phyloP scores from a whole-genome alignment of 257 asterid species.

The Ocimum tenuiflorum region DNA sequence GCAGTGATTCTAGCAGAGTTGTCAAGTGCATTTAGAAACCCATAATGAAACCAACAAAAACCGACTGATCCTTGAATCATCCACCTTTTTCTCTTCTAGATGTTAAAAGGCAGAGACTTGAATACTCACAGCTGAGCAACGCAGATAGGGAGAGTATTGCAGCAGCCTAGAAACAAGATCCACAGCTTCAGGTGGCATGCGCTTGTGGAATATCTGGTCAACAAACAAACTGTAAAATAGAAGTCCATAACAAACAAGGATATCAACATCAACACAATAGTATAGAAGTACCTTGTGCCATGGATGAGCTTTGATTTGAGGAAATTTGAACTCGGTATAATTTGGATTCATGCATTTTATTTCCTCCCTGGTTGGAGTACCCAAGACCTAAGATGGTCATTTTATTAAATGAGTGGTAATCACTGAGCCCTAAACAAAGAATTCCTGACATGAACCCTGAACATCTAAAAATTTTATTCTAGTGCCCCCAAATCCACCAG shows the following conservation, averaged over 20 bases:
- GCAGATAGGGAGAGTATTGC: conserved; percentile 75
- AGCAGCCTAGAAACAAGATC: conserved; percentile 76
- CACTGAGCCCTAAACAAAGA: background rate
- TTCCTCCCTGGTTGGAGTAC: conserved; percentile 87
- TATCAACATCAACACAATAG: background rate
- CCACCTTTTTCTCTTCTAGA: background rate
- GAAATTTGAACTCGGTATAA: conserved; percentile 72
- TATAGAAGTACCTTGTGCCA: conserved; percentile 62
- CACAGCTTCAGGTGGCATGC: conserved; percentile 77
- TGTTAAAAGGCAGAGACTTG: background rate
- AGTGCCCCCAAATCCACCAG: background rate
- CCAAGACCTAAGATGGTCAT: conserved; percentile 50
- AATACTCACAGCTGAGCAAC: conserved; percentile 69
- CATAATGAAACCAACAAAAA: background rate
- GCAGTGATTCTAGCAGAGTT: too few relatives aligned
- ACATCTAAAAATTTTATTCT: conserved; percentile 6
- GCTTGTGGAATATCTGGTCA: conserved; percentile 63
- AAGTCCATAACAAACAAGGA: background rate
- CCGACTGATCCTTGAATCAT: too few relatives aligned
- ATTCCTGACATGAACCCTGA: background rate
- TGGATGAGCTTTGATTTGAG: conserved; percentile 78
- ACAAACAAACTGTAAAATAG: conserved; percentile 9
- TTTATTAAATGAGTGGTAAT: background rate
- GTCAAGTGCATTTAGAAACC: background rate
- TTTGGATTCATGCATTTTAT: conserved; percentile 87